phyloP scores from a whole-genome alignment of 139 green algal genomes.

The Volvox africanus region DNA sequence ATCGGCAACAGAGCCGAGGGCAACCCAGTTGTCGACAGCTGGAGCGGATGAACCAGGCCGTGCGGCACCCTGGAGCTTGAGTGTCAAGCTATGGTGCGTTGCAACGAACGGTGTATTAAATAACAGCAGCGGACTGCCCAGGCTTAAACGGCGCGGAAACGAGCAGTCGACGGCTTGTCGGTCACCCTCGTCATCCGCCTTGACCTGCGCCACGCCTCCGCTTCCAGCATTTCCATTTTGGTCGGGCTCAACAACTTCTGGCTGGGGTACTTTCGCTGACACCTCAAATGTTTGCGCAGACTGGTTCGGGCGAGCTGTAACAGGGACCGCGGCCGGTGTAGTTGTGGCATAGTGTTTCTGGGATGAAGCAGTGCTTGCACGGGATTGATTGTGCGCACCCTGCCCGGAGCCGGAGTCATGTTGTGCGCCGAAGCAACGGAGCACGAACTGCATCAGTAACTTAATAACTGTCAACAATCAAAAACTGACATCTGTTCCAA shows the following conservation, averaged over 20 bases:
- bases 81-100: not conserved
- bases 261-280: not conserved
- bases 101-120: not conserved
- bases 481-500: not conserved
- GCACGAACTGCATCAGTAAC: not conserved
- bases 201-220: not conserved
- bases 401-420: not conserved
- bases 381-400: not conserved
- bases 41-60: not conserved
- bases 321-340: not conserved
- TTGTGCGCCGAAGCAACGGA: not conserved
- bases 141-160: not conserved
- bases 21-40: conserved; percentile 4
- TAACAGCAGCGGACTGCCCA: not conserved
- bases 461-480: not conserved
- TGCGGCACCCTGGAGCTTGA: conserved; percentile 13
- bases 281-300: not conserved
- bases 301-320: not conserved
- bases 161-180: conserved; percentile 1
- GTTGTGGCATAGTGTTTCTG: not conserved
- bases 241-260: not conserved
- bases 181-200: not conserved
- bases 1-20: not conserved
- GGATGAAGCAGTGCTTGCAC: not conserved
- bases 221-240: not conserved